Percentiles rank a stretch among this genome's conserved stretches.
These are phyloP conservation scores for Blastobotrys serpentis DNA, from an alignment of 1,139 yeast species.

Conservation along the genomic window DNA sequence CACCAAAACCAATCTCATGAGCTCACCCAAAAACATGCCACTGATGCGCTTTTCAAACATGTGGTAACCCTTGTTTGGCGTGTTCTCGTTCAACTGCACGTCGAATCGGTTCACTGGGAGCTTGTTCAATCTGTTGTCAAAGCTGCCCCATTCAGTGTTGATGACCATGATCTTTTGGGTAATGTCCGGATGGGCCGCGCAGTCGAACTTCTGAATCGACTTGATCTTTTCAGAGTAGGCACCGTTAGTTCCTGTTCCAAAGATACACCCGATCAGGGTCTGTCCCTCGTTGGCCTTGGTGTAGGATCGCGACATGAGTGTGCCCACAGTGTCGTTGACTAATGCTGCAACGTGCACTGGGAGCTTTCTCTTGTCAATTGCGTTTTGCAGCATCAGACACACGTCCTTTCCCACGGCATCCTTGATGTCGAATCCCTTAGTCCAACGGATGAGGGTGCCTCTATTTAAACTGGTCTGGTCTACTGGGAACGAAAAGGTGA, in stretches of 20 bases:
- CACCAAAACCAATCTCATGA: conserved; percentile 67
- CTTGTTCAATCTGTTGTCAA: conserved; percentile 71
- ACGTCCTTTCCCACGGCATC: conserved; percentile 85
- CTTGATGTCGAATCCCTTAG: conserved; percentile 84
- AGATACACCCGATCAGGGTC: conserved; percentile 82
- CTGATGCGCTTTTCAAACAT: conserved; percentile 90
- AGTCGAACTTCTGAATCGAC: conserved; percentile 65
- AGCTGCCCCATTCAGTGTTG: conserved; percentile 97
- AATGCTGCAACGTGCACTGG: conserved; percentile 82
- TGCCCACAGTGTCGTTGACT: conserved; percentile 94
- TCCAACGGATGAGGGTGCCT: conserved; percentile 89
- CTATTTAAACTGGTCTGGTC: conserved; percentile 73
- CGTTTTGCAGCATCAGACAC: conserved; percentile 66
- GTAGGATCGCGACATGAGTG: conserved; percentile 83
- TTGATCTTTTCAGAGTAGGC: conserved; percentile 78
- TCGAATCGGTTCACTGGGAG: conserved; percentile 80
- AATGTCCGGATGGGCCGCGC: conserved; percentile 44
- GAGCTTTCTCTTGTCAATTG: conserved; percentile 55
- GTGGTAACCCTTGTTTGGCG: conserved; percentile 85
- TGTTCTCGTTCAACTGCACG: conserved; percentile 59
- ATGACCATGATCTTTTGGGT: conserved; percentile 74
- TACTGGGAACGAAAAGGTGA: conserved; percentile 91
- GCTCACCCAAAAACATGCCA: conserved; percentile 93
- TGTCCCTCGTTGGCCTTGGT: conserved; percentile 60
- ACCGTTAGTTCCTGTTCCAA: conserved; percentile 97